Conservation (phyloP, 805 yeast species). For the Saccharomycopsis sp. region DNA sequence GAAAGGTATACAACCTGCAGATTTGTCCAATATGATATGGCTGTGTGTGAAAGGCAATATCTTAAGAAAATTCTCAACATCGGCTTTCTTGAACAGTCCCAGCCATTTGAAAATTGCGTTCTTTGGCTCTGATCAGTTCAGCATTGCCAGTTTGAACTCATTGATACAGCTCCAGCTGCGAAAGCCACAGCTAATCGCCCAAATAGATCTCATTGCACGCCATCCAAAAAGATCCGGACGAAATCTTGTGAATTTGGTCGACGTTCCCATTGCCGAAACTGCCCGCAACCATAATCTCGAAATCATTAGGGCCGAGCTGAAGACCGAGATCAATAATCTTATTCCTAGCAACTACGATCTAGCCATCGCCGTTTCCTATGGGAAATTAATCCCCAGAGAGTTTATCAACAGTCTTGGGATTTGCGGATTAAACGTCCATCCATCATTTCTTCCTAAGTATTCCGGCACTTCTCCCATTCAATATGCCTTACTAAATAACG, state of each 20-base stretch:
- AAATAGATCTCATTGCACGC: slow-evolving; percentile 57
- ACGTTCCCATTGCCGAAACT: slow-evolving; percentile 46
- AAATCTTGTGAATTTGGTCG: slow-evolving; percentile 37
- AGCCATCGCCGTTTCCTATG: slow-evolving; percentile 90
- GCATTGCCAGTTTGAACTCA: slow-evolving; percentile 45
- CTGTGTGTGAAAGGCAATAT: too few relatives aligned
- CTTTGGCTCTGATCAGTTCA: slow-evolving; percentile 75
- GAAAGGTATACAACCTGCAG: too few relatives aligned
- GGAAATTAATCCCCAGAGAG: slow-evolving; percentile 63
- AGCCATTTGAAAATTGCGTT: slow-evolving; percentile 42
- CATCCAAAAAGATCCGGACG: slow-evolving; percentile 62
- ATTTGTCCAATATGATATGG: too few relatives aligned
- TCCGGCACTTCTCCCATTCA: slow-evolving; percentile 92
- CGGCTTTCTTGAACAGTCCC: background rate
- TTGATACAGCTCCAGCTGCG: slow-evolving; percentile 27
- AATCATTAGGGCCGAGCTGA: slow-evolving; percentile 46
- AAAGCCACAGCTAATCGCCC: slow-evolving; percentile 23
- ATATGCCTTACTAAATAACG: slow-evolving; percentile 60
- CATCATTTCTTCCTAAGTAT: slow-evolving; percentile 75
- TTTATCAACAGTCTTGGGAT: slow-evolving; percentile 43
- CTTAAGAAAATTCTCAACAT: too few relatives aligned
- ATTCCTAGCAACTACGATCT: slow-evolving; percentile 39
- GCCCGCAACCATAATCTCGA: slow-evolving; percentile 32
- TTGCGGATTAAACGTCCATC: slow-evolving; percentile 89
- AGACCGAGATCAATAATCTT: slow-evolving; percentile 32